Evolutionary conservation across 2,329 filamentous ascomycete species (phyloP).

Genomic region (Myriosclerotinia duriaeana): DNA sequence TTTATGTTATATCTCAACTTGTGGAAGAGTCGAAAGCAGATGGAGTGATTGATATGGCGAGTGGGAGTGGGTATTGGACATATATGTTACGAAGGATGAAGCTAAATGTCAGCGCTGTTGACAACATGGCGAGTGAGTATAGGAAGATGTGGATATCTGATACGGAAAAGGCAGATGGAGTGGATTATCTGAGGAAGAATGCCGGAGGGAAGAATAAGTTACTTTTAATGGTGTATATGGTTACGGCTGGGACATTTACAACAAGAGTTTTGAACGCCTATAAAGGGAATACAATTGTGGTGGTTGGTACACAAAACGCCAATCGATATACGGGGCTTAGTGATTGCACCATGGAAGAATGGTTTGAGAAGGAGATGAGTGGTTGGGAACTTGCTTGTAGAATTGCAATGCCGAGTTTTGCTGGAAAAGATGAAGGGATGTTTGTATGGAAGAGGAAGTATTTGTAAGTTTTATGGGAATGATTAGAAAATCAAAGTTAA

Average conservation of each 20-base stretch:
- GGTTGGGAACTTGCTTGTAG: conserved; percentile 61
- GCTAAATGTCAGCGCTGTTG: conserved; percentile 57
- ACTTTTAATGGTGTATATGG: conserved; percentile 70
- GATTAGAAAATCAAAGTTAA: not conserved
- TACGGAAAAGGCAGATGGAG: conserved; percentile 61
- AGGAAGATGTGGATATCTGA: conserved; percentile 67
- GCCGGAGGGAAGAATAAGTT: conserved; percentile 55
- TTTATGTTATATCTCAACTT: conserved; percentile 59
- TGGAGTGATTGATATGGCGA: conserved; percentile 64
- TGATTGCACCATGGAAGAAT: conserved; percentile 63
- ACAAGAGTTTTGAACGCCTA: conserved; percentile 60
- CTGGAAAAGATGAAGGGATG: conserved; percentile 73
- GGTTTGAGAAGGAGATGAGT: conserved; percentile 57
- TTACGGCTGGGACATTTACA: conserved; percentile 65
- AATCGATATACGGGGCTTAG: conserved; percentile 74
- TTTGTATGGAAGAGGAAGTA: conserved; percentile 52
- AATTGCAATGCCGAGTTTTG: conserved; percentile 70
- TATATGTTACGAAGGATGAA: conserved; percentile 65
- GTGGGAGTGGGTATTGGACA: conserved; percentile 74
- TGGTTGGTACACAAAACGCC: conserved; percentile 71
- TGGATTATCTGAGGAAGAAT: conserved; percentile 54
- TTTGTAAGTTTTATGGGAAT: not conserved
- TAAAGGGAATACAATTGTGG: conserved; percentile 62
- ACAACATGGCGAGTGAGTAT: conserved; percentile 68
- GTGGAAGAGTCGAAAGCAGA: conserved; percentile 42